A percentile compares a stretch with the other conserved stretches of the same genome.
These are phyloP conservation scores for Nemania diffusa DNA, from an alignment of 2,329 filamentous ascomycete genomes.

Conservation along the genomic window DNA sequence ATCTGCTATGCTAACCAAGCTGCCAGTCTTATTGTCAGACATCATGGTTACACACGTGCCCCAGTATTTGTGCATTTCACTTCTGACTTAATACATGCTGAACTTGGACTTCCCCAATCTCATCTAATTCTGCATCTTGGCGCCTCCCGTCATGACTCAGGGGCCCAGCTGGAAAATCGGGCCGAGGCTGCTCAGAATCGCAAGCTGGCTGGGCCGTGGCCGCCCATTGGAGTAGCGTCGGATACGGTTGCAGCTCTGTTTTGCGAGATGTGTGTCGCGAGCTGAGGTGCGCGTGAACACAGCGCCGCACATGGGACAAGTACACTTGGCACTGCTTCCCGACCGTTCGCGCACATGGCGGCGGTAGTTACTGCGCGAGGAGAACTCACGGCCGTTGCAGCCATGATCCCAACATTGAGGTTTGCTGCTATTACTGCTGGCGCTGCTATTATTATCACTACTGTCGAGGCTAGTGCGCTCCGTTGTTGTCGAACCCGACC, in stretches of 20 bases:
- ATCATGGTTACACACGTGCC: too few species aligned
- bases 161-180: not conserved
- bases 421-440: slow-evolving; percentile 22
- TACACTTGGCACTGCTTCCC: slow-evolving; percentile 42
- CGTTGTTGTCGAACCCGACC: too few species aligned
- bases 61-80: too few species aligned
- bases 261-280: slow-evolving; percentile 45
- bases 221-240: slow-evolving; percentile 46
- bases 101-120: not conserved
- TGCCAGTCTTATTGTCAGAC: too few species aligned
- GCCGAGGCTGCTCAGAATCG: not conserved
- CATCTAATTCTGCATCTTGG: too few species aligned
- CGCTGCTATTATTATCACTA: not conserved
- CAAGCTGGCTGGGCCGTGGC: slow-evolving; percentile 41
- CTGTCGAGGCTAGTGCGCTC: not conserved
- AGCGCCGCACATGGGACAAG: slow-evolving; percentile 44
- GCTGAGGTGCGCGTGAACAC: slow-evolving; percentile 46
- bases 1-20: too few species aligned
- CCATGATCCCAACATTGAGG: slow-evolving; percentile 46
- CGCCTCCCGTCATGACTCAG: not conserved
- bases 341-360: slow-evolving; percentile 45
- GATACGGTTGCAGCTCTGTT: slow-evolving; percentile 47
- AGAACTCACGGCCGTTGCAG: slow-evolving; percentile 45
- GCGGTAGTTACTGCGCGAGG: slow-evolving; percentile 46
- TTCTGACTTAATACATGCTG: too few species aligned